Percentiles rank a stretch among this genome's conserved stretches.
These are phyloP conservation scores for Medicago lupulina DNA, from an alignment of 306 rosid species.

Conservation along the genomic window DNA sequence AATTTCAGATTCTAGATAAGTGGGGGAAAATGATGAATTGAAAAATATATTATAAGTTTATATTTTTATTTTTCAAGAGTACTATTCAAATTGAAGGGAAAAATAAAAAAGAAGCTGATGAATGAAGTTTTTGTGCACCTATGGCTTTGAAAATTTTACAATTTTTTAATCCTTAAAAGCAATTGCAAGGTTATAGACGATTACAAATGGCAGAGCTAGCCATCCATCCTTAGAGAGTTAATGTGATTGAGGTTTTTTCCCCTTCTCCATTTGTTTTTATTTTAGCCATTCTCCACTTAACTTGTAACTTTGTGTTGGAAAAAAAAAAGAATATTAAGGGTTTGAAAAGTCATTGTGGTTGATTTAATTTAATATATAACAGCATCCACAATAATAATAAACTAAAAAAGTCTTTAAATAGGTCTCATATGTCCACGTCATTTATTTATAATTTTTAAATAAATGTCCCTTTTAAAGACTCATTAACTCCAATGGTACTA, in stretches of 20 bases:
- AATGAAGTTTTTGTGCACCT: background rate
- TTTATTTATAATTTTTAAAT: too few species aligned
- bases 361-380: too few species aligned
- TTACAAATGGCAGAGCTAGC: background rate
- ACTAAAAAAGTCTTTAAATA: too few species aligned
- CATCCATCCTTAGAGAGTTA: background rate
- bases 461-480: too few species aligned
- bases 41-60: too few species aligned
- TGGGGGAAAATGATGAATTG: background rate
- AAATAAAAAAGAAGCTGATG: background rate
- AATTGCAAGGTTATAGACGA: background rate
- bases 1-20: background rate
- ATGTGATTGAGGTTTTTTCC: background rate
- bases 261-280: slow-evolving; percentile 14
- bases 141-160: background rate
- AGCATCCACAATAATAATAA: too few species aligned
- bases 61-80: background rate
- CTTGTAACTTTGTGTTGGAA: background rate
- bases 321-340: background rate
- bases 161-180: background rate
- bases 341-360: background rate
- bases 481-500: too few species aligned
- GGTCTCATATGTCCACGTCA: too few species aligned
- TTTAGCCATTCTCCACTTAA: background rate
- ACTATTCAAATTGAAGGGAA: background rate